Conservation (phyloP, 1,284 basidiomycete genomes). For the Sanghuangporus weigelae region DNA sequence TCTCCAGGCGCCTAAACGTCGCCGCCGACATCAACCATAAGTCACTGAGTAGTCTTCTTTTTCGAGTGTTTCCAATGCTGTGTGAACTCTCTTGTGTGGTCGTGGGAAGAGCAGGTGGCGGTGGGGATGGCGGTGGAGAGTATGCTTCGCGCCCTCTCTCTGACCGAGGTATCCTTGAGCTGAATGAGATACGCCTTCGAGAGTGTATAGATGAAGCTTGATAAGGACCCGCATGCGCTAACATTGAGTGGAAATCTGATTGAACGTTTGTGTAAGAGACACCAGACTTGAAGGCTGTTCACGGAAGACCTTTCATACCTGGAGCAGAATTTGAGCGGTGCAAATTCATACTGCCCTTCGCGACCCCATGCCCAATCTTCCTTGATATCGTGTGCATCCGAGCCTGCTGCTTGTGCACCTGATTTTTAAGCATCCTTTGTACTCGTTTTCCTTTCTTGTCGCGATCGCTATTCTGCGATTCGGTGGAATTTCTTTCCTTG, state of each 20-base stretch:
- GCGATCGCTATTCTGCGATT: slow-evolving; percentile 19
- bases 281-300: background rate
- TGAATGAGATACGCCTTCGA: slow-evolving; percentile 49
- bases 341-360: slow-evolving; percentile 40
- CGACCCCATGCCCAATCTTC: slow-evolving; percentile 68
- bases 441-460: slow-evolving; percentile 55
- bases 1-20: slow-evolving; percentile 85
- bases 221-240: slow-evolving; percentile 52
- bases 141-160: slow-evolving; percentile 33
- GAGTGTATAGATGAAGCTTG: slow-evolving; percentile 88
- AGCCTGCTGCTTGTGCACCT: slow-evolving; percentile 65
- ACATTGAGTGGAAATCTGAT: slow-evolving; percentile 58
- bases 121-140: slow-evolving; percentile 29
- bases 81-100: slow-evolving; percentile 26
- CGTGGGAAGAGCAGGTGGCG: slow-evolving; percentile 25
- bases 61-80: slow-evolving; percentile 48
- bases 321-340: slow-evolving; percentile 60
- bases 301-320: slow-evolving; percentile 35
- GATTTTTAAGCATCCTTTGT: slow-evolving; percentile 65
- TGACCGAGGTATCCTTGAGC: slow-evolving; percentile 9
- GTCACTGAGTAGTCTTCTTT: slow-evolving; percentile 74
- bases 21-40: slow-evolving; percentile 94
- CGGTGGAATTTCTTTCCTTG: slow-evolving; percentile 4
- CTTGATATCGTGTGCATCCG: slow-evolving; percentile 71
- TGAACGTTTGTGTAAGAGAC: background rate